Conservation (phyloP, 441 rosid species). For the Populus hybrid region DNA sequence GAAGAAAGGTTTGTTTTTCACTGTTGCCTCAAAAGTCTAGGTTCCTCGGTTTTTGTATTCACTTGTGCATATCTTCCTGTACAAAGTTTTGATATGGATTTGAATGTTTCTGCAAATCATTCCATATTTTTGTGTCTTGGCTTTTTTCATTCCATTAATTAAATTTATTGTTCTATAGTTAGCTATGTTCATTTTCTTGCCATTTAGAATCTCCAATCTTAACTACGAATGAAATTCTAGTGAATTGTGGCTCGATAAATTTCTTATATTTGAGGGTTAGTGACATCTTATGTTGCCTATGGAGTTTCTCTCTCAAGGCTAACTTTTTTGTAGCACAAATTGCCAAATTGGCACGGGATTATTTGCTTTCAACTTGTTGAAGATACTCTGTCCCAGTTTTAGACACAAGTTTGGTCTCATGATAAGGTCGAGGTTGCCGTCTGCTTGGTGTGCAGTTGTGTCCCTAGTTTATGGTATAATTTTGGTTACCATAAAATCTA, state of each 20-base stretch:
- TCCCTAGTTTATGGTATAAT: neutral
- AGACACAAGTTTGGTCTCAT: neutral
- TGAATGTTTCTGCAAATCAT: neutral
- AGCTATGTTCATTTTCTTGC: neutral
- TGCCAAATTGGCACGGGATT: neutral
- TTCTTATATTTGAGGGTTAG: neutral
- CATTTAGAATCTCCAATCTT: neutral
- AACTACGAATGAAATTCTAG: neutral
- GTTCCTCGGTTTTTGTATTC: neutral
- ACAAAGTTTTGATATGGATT: neutral
- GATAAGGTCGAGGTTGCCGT: neutral
- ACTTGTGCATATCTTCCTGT: neutral
- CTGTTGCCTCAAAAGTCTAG: neutral
- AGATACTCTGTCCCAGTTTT: neutral
- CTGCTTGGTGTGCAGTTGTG: neutral
- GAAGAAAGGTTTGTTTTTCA: slow-evolving; percentile 74
- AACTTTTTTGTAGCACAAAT: neutral
- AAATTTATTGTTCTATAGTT: neutral
- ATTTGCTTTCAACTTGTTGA: neutral
- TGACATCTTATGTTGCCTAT: neutral
- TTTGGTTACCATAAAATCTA: neutral
- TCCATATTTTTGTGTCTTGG: neutral
- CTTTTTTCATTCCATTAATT: neutral
- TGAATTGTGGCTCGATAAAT: neutral
- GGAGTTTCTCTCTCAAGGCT: neutral